Evolutionary conservation across 2,329 filamentous ascomycete species (phyloP).

Genomic region (Fusarium beomiforme): DNA sequence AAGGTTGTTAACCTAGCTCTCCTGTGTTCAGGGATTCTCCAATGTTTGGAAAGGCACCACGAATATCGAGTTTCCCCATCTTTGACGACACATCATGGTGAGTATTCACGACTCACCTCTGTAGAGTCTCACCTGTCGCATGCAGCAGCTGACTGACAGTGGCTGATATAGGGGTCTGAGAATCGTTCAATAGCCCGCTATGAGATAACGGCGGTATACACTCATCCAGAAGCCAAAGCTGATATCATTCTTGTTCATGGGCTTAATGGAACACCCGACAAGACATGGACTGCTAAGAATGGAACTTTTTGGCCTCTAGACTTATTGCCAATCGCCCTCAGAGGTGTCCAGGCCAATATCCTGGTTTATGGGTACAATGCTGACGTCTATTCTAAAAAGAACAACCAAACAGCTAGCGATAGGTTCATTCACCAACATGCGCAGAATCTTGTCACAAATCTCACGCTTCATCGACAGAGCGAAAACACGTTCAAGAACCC

Average conservation of each 20-base stretch:
- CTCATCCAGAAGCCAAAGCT: constrained; percentile 66
- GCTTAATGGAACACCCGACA: constrained; percentile 71
- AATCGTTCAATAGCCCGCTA: constrained; percentile 54
- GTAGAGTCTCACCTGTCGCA: neutral
- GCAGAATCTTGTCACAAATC: constrained; percentile 70
- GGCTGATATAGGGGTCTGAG: constrained; percentile 50
- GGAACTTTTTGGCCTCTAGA: constrained; percentile 76
- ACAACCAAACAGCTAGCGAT: constrained; percentile 67
- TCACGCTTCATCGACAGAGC: constrained; percentile 71
- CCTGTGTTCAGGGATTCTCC: constrained; percentile 4
- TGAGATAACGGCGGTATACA: constrained; percentile 68
- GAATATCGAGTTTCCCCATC: constrained; percentile 9
- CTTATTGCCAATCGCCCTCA: constrained; percentile 70
- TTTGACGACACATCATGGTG: constrained; percentile 41
- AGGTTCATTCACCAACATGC: constrained; percentile 77
- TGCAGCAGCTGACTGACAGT: neutral
- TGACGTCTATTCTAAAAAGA: constrained; percentile 63
- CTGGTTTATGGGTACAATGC: constrained; percentile 81
- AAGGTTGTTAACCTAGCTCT: neutral
- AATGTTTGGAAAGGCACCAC: constrained; percentile 21
- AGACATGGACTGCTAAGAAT: constrained; percentile 69
- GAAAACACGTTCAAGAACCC: constrained; percentile 68
- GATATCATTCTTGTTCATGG: constrained; percentile 79
- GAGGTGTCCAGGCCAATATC: constrained; percentile 67
- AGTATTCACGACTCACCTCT: neutral